Percentiles rank a stretch among this genome's conserved stretches.
These are phyloP conservation scores for Chaetomiaceae sp. DNA, from an alignment of 2,329 filamentous ascomycete genomes.

Conservation along the genomic window DNA sequence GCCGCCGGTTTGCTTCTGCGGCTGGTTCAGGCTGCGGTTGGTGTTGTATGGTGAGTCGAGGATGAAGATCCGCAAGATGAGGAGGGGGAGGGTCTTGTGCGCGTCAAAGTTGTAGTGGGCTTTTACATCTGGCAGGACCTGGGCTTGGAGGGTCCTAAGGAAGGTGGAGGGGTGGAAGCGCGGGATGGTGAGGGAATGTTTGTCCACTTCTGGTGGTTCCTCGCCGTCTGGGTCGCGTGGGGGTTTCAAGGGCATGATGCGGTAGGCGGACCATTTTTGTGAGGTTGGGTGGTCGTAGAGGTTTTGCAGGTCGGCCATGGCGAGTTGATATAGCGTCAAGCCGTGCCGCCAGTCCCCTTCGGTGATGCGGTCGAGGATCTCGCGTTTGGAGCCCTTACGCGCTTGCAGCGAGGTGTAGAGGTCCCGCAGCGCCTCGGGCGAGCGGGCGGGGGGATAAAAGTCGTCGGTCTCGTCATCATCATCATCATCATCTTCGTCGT, in stretches of 20 bases:
- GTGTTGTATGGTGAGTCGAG: conserved; percentile 77
- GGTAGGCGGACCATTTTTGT: conserved; percentile 61
- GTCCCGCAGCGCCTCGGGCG: conserved; percentile 62
- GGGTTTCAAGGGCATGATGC: conserved; percentile 50
- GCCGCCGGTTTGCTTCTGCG: conserved; percentile 23
- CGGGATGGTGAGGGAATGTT: conserved; percentile 51
- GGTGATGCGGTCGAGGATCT: conserved; percentile 59
- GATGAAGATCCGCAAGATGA: conserved; percentile 73
- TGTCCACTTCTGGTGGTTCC: conserved; percentile 39
- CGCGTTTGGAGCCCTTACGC: conserved; percentile 57
- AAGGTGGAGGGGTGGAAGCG: conserved; percentile 79
- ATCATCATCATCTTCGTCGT: conserved; percentile 42
- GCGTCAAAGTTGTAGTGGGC: conserved; percentile 77
- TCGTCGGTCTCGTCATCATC: conserved; percentile 56
- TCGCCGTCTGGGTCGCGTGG: conserved; percentile 34
- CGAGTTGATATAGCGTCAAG: conserved; percentile 61
- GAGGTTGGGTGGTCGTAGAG: conserved; percentile 61
- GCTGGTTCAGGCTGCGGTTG: conserved; percentile 47
- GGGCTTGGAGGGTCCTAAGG: conserved; percentile 67
- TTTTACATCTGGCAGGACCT: conserved; percentile 74
- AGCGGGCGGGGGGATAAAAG: conserved; percentile 63
- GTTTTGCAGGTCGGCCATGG: conserved; percentile 64
- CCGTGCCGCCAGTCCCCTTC: conserved; percentile 67
- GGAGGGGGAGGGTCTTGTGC: conserved; percentile 63
- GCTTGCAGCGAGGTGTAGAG: conserved; percentile 58